These are phyloP conservation scores for Botrytis elliptica DNA, from an alignment of 2,329 filamentous ascomycete genomes.

Conservation along the genomic window DNA sequence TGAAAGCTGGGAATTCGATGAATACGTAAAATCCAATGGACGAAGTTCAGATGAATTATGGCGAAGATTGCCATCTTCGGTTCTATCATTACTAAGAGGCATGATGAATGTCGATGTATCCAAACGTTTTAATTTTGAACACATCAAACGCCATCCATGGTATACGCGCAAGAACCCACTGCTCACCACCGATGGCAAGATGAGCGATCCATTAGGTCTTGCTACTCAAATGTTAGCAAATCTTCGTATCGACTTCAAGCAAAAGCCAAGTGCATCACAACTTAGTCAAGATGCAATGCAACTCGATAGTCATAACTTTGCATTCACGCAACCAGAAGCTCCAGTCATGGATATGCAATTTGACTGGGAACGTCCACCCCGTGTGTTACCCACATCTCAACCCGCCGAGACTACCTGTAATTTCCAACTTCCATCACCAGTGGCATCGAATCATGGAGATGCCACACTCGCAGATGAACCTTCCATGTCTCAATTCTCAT, in stretches of 20 bases:
- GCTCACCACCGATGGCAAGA: conserved; percentile 69
- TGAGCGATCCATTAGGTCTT: conserved; percentile 75
- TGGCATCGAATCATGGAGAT: background rate
- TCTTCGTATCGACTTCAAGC: conserved; percentile 82
- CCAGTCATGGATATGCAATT: conserved; percentile 72
- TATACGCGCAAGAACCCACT: conserved; percentile 81
- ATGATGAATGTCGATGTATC: conserved; percentile 83
- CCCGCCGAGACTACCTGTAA: conserved; percentile 47
- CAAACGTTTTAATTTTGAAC: conserved; percentile 79
- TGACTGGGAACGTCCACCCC: conserved; percentile 78
- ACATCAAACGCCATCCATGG: conserved; percentile 91
- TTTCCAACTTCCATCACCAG: conserved; percentile 44
- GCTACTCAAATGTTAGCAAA: conserved; percentile 95
- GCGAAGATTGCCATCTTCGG: conserved; percentile 70
- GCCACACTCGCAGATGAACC: conserved; percentile 76
- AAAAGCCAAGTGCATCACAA: conserved; percentile 52
- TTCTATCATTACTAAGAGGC: conserved; percentile 79
- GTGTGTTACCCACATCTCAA: conserved; percentile 43
- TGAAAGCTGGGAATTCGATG: conserved; percentile 85
- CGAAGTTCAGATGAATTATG: conserved; percentile 83
- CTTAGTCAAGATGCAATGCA: conserved; percentile 62
- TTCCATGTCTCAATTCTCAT: conserved; percentile 80
- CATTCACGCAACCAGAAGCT: conserved; percentile 83
- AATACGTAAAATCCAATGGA: conserved; percentile 79
- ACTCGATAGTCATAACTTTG: conserved; percentile 60